Conservation (phyloP, 768 basidiomycete genomes). For the Serendipita sp. region DNA sequence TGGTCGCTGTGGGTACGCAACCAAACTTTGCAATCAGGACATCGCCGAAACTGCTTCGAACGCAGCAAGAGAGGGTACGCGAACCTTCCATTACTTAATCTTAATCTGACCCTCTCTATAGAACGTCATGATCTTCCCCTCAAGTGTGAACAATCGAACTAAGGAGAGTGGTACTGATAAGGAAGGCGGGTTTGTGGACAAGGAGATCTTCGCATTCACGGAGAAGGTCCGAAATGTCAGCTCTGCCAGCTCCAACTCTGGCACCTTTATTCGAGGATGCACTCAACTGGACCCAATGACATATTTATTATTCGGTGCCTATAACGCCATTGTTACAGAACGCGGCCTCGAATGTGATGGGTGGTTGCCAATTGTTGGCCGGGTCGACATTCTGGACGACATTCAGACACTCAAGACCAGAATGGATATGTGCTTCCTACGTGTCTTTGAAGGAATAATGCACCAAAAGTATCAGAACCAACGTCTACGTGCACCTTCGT, state of each 20-base stretch:
- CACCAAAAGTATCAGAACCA: constrained; percentile 27
- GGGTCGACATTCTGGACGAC: constrained; percentile 59
- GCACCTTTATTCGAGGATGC: constrained; percentile 49
- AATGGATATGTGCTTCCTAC: constrained; percentile 71
- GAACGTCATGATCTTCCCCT: constrained; percentile 67
- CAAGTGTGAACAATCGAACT: constrained; percentile 69
- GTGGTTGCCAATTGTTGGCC: constrained; percentile 75
- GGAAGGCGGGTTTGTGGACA: constrained; percentile 30
- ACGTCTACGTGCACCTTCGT: constrained; percentile 17
- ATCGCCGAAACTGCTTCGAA: constrained; percentile 50
- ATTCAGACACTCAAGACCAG: constrained; percentile 63
- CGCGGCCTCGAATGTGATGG: constrained; percentile 74
- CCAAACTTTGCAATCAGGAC: constrained; percentile 80
- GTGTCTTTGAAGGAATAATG: constrained; percentile 76
- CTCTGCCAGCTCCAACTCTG: constrained; percentile 23
- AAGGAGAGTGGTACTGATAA: constrained; percentile 23
- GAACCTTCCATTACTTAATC: neutral
- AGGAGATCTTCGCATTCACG: constrained; percentile 63
- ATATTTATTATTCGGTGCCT: constrained; percentile 82
- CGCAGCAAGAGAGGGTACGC: constrained; percentile 67
- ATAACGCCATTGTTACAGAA: constrained; percentile 51
- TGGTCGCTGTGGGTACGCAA: constrained; percentile 74
- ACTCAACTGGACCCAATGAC: constrained; percentile 78
- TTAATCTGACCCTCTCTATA: constrained; percentile 18
- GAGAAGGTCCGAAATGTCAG: constrained; percentile 74